Evolutionary conservation across 768 basidiomycete species (phyloP), one percentile per base, ranked within the genome.

Genomic region (Leccinum broughii): DNA sequence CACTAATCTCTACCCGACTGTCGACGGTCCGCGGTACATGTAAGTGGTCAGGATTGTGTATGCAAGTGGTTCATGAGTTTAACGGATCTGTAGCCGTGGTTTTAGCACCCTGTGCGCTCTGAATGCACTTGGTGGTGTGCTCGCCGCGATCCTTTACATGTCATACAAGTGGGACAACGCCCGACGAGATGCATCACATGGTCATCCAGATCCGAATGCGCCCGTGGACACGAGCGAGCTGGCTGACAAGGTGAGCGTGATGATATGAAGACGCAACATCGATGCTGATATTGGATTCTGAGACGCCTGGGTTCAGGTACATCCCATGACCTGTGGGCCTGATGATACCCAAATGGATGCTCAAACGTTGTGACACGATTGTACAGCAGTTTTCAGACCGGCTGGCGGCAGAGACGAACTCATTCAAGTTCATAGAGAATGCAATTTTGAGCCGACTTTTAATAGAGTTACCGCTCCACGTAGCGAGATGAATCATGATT

Each of bases 1-100:
- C n/a, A 81, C 88, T 0, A 88, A 90, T 60, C 75, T 92, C 13
- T 91, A 84, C 72, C 90, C 89, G 0, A 75, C 79, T 15, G 77
- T 79, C 0, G 84, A 90, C 41, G 83, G 84, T 0, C 90, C 90
- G 1, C 74, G 74, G 41, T 92, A 90, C 63, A 82, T 82, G 89
- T 90, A 54, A 64, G 85, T 62, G 24, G 17, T 26, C 15, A 20
- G 17, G 22, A 3, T n/a, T 32, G 10, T 32, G 17, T 15, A 34
- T 20, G 50, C 15, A n/a, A 4, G 4, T 52, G 11, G 3, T 28
- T 53, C 11, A 35, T 4, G 7, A 48, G 5, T 15, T 15, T 6
- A 37, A 35, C n/a, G 28, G 22, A 32, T 34, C 26, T 39, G 13
- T 28, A 62, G 66, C 61, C 87, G 81, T 66, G 88, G 88, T 57